phyloP scores from a whole-genome alignment of 2,329 filamentous ascomycete genomes.

The Blastomyces emzantsi region DNA sequence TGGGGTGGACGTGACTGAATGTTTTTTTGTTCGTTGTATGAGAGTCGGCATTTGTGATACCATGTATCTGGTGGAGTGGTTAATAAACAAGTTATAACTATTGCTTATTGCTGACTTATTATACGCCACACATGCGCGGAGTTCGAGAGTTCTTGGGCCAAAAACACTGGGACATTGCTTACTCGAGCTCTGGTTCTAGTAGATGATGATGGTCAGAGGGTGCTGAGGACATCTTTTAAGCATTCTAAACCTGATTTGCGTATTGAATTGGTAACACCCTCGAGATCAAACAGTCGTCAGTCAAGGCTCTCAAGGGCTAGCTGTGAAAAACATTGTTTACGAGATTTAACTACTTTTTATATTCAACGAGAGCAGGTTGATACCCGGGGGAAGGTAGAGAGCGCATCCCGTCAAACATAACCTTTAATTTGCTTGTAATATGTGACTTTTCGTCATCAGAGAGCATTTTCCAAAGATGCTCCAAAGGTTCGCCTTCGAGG shows the following conservation, averaged over 20 bases:
- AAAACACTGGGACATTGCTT: neutral
- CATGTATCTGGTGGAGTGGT: neutral
- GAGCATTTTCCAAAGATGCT: too few species aligned
- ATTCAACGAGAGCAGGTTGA: neutral
- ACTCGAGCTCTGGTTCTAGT: neutral
- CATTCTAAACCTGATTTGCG: neutral
- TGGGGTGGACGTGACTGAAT: neutral
- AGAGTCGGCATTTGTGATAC: neutral
- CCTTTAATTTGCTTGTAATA: too few species aligned
- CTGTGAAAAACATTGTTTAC: neutral
- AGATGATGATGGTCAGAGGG: neutral
- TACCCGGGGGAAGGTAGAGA: too few species aligned
- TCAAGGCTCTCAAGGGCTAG: neutral
- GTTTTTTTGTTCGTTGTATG: neutral
- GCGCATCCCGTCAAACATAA: too few species aligned
- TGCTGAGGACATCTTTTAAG: neutral
- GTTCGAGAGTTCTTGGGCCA: neutral
- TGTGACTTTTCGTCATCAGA: too few species aligned
- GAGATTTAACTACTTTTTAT: neutral
- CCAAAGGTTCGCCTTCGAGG: too few species aligned
- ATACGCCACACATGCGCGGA: neutral
- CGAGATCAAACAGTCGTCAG: neutral
- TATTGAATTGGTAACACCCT: neutral
- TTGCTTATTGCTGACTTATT: neutral
- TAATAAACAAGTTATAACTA: neutral